Evolutionary conservation across 2,329 filamentous ascomycete species (phyloP).

Genomic region (Orbilia oligospora): DNA sequence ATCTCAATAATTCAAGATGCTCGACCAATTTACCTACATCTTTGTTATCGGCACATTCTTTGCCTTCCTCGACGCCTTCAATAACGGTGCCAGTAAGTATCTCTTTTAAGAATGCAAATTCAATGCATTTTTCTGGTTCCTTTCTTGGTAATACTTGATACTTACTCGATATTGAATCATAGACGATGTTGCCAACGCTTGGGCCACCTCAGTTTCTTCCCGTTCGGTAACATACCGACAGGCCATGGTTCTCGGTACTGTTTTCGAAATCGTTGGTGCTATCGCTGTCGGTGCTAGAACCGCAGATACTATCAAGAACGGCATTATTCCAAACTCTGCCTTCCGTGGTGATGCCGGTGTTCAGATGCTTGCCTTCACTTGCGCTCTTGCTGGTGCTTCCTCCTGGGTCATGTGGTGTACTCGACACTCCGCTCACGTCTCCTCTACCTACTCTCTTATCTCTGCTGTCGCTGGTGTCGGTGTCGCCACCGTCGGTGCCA

Average conservation of each 20-base stretch:
- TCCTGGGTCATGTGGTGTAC: conserved; percentile 87
- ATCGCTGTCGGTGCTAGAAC: conserved; percentile 77
- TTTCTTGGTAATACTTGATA: not conserved
- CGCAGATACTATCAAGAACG: conserved; percentile 85
- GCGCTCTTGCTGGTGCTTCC: conserved; percentile 76
- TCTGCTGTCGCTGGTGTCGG: conserved; percentile 73
- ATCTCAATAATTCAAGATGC: conserved; percentile 69
- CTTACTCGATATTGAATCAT: conserved; percentile 3
- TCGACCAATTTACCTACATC: conserved; percentile 78
- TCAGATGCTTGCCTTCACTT: conserved; percentile 73
- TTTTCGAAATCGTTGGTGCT: conserved; percentile 79
- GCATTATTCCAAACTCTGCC: conserved; percentile 66
- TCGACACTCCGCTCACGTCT: conserved; percentile 79
- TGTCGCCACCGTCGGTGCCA: conserved; percentile 69
- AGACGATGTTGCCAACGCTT: conserved; percentile 81
- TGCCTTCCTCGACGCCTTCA: conserved; percentile 82
- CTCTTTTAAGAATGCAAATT: not conserved
- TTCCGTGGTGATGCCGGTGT: conserved; percentile 69
- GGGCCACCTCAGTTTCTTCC: conserved; percentile 86
- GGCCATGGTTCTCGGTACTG: conserved; percentile 76
- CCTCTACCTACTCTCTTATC: conserved; percentile 80
- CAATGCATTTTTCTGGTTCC: not conserved
- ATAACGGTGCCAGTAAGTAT: conserved; percentile 81
- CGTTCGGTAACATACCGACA: conserved; percentile 79
- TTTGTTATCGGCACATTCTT: conserved; percentile 83